Evolutionary conservation across 768 basidiomycete species (phyloP), one percentile per base, ranked within the genome.

Genomic region (Suillus americanus): DNA sequence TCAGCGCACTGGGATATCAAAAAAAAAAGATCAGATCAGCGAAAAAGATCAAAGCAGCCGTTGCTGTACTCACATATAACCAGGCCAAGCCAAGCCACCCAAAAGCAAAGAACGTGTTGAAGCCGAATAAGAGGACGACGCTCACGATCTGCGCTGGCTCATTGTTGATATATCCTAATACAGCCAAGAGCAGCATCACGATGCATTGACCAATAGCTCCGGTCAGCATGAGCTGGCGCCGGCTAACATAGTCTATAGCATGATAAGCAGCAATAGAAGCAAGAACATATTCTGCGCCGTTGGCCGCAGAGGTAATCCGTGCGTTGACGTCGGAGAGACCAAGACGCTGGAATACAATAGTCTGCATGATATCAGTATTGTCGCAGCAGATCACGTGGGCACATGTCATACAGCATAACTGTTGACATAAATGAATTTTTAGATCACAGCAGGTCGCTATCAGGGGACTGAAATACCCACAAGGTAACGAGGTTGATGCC

Each of bases 241-340:
- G 79, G 64, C 83, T 83, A 68, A 82, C 78, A 64, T 76, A 72
- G 71, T 85, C 84, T 68, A 85, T 79, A 61, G 79, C 75, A 69
- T 76, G 81, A 75, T 84, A 81, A 30, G 81, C 81, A 65, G 81
- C 74, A n/a, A 83, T 78, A 38, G 84, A 84, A 66, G 81, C 80
- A 68, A 79, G 74, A 57, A 74, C 72, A 64, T 80, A 76, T 73
- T 81, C 79, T 72, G 82, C 74, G 66, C 77, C 77, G 62, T 79
- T 79, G 41, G 73, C 75, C 61, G 78, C 75, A 61, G 73, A 64
- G 60, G 72, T 72, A 43, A 77, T 70, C 5, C 73, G 70, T 1
- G 73, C 71, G 43, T 74, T 64, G 18, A 69, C 62, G 6, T 68
- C 60, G n/a, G 54, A 64, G 28, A 77, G 65, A 23, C 75, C 75